These are phyloP conservation scores for Phytophthora colocasiae DNA, from an alignment of 352 stramenopile genomes.

Conservation along the genomic window DNA sequence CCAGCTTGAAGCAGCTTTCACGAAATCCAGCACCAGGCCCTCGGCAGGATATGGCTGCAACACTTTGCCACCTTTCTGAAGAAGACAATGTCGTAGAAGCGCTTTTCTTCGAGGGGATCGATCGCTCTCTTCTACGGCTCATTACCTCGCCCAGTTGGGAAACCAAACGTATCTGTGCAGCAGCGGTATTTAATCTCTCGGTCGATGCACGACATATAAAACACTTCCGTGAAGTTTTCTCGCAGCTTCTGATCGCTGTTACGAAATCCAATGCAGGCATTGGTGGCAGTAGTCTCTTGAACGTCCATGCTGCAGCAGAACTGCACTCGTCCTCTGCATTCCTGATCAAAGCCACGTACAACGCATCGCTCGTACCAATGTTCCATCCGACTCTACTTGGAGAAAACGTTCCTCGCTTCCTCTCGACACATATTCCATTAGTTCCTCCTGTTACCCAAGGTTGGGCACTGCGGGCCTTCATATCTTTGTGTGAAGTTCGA, in stretches of 20 bases:
- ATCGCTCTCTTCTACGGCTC: constrained; percentile 62
- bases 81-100: constrained; percentile 60
- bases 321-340: constrained; percentile 38
- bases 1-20: constrained; percentile 52
- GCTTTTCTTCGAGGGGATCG: constrained; percentile 75
- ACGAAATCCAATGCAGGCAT: constrained; percentile 26
- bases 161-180: constrained; percentile 74
- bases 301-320: constrained; percentile 4
- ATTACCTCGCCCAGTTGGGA: constrained; percentile 53
- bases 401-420: constrained; percentile 72
- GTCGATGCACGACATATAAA: constrained; percentile 62
- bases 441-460: constrained; percentile 48
- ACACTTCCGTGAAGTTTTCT: constrained; percentile 70
- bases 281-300: constrained; percentile 24
- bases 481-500: constrained; percentile 61
- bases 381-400: constrained; percentile 68
- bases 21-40: constrained; percentile 38
- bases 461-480: constrained; percentile 55
- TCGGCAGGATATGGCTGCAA: constrained; percentile 72
- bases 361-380: constrained; percentile 56
- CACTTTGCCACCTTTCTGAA: constrained; percentile 71
- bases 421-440: constrained; percentile 53
- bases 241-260: constrained; percentile 55
- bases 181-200: constrained; percentile 78
- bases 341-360: constrained; percentile 80